Conservation (phyloP, 257 asterid species). For the Nicotiana otophora region DNA sequence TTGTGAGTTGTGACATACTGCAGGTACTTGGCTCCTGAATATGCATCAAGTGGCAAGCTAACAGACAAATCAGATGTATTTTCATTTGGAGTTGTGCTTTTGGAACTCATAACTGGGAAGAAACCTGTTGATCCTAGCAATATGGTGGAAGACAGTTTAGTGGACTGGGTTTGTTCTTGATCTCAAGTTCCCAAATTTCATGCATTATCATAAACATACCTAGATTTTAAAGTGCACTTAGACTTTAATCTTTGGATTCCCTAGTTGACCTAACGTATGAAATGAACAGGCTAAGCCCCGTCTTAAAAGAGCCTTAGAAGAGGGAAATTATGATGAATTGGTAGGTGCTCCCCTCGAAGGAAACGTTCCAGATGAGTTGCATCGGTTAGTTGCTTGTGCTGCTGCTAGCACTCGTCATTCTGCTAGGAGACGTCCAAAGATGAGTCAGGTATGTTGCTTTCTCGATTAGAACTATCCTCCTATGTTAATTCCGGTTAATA, state of each 20-base stretch:
- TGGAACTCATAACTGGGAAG: slow-evolving; percentile 80
- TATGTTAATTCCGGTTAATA: neutral
- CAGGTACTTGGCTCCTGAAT: slow-evolving; percentile 93
- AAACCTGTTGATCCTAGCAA: slow-evolving; percentile 66
- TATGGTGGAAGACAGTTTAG: slow-evolving; percentile 81
- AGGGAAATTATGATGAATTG: slow-evolving; percentile 46
- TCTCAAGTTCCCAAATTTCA: neutral
- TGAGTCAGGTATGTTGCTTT: slow-evolving; percentile 62
- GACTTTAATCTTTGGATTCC: neutral
- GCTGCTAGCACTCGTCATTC: slow-evolving; percentile 84
- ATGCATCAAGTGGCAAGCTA: slow-evolving; percentile 88
- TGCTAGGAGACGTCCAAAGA: slow-evolving; percentile 83
- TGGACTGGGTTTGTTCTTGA: slow-evolving; percentile 66
- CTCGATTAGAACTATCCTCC: neutral
- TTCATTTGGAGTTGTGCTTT: slow-evolving; percentile 90
- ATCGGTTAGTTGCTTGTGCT: slow-evolving; percentile 61
- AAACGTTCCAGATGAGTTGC: slow-evolving; percentile 40
- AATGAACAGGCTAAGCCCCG: slow-evolving; percentile 66
- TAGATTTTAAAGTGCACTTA: neutral
- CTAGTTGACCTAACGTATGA: neutral
- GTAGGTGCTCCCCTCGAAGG: slow-evolving; percentile 70
- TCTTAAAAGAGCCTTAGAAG: slow-evolving; percentile 52
- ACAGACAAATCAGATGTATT: slow-evolving; percentile 85
- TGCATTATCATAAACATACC: neutral
- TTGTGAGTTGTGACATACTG: neutral